Evolutionary conservation across 805 yeast species (phyloP).

Genomic region (Danielia oregonensis): DNA sequence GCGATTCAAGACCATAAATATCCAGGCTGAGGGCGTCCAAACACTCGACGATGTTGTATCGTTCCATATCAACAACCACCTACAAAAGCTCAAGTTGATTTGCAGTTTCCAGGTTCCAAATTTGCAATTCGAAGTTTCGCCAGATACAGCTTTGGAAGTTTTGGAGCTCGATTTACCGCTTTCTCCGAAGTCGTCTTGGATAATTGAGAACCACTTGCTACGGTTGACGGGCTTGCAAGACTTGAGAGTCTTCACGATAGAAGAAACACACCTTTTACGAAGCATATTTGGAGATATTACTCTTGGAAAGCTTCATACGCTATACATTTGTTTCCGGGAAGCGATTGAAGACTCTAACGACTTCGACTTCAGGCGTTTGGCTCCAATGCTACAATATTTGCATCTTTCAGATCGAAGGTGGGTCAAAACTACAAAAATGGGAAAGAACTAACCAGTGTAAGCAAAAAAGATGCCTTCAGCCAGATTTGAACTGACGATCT

Average conservation of each 20-base stretch:
- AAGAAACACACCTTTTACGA: background rate
- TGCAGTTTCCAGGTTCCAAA: background rate
- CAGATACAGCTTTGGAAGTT: background rate
- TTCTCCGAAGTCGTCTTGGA: background rate
- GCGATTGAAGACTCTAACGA: background rate
- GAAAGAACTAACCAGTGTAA: constrained; percentile 2
- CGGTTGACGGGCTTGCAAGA: background rate
- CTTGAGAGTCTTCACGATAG: background rate
- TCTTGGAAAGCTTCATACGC: background rate
- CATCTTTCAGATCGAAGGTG: constrained; percentile 1
- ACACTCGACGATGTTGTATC: background rate
- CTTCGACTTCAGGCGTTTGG: background rate
- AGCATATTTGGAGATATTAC: background rate
- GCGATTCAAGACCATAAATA: background rate
- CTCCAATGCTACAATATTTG: constrained; percentile 1
- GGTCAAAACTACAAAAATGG: constrained; percentile 1
- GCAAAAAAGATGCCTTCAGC: constrained; percentile 26
- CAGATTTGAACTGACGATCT: constrained; percentile 38
- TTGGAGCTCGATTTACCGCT: background rate
- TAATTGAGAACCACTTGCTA: background rate
- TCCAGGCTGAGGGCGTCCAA: background rate
- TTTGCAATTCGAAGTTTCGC: background rate
- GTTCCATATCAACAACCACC: background rate
- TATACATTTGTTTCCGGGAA: constrained; percentile 1
- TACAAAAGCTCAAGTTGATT: background rate